phyloP scores from a whole-genome alignment of 2,329 filamentous ascomycete genomes.

The Grosmannia huntii region DNA sequence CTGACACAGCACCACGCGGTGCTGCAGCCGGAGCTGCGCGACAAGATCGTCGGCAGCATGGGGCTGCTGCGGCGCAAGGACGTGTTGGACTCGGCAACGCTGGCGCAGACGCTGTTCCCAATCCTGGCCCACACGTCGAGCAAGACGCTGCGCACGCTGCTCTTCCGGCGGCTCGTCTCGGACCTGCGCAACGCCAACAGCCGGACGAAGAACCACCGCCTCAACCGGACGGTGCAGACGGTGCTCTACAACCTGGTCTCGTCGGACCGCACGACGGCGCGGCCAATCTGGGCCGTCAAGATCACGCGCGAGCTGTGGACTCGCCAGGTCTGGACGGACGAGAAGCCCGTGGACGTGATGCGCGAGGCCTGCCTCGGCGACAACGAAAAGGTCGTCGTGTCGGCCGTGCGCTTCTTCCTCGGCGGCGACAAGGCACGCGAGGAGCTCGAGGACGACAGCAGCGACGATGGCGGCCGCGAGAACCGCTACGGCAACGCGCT shows the following conservation, averaged over 20 bases:
- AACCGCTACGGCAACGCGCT: conserved; percentile 17
- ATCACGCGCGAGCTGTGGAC: conserved; percentile 94
- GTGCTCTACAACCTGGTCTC: conserved; percentile 86
- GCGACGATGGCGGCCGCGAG: conserved; percentile 50
- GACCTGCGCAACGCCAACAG: conserved; percentile 81
- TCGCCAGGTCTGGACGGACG: conserved; percentile 88
- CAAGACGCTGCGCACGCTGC: conserved; percentile 70
- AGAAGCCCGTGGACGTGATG: conserved; percentile 91
- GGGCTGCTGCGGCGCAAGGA: conserved; percentile 84
- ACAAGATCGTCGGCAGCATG: conserved; percentile 87
- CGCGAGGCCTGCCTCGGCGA: conserved; percentile 81
- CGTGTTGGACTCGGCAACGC: conserved; percentile 68
- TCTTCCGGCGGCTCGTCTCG: conserved; percentile 82
- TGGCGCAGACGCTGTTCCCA: conserved; percentile 79
- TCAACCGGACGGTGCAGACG: conserved; percentile 88
- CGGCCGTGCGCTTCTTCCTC: conserved; percentile 86
- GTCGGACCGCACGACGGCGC: conserved; percentile 70
- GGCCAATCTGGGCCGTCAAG: conserved; percentile 92
- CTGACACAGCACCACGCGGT: conserved; percentile 70
- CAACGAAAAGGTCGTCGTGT: conserved; percentile 83
- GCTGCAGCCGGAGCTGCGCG: conserved; percentile 72
- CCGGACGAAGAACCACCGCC: conserved; percentile 77
- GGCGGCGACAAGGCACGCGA: conserved; percentile 94
- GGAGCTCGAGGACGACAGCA: conserved; percentile 79
- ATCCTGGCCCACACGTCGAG: conserved; percentile 79